Evolutionary conservation across 495 filamentous ascomycete genomes (phyloP).

Genomic region (Rhypophila decipiens): DNA sequence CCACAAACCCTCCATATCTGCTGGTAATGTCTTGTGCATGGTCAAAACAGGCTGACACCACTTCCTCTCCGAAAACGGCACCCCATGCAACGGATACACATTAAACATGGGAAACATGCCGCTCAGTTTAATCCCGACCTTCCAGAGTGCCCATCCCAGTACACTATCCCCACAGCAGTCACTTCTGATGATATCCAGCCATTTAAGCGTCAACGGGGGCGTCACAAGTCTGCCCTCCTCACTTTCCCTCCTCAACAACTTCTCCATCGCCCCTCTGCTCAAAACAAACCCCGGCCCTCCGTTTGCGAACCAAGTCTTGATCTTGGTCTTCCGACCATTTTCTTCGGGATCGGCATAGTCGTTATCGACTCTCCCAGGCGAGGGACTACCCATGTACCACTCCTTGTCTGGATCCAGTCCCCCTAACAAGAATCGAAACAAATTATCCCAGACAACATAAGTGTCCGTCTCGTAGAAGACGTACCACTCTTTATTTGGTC

Average conservation of each 20-base stretch:
- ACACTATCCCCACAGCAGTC: constrained; percentile 53
- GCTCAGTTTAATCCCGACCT: constrained; percentile 33
- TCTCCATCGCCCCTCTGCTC: constrained; percentile 43
- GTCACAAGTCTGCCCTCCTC: constrained; percentile 25
- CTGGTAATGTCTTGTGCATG: constrained; percentile 45
- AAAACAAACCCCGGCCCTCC: constrained; percentile 50
- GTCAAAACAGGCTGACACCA: constrained; percentile 54
- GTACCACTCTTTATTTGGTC: constrained; percentile 55
- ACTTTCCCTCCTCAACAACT: constrained; percentile 22
- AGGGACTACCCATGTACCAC: constrained; percentile 50
- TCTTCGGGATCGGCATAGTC: no score
- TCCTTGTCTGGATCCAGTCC: constrained; percentile 41
- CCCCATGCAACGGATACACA: constrained; percentile 32
- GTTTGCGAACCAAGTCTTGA: constrained; percentile 39
- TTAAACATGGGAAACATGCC: constrained; percentile 52
- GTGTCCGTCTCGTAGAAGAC: constrained; percentile 66
- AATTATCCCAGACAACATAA: constrained; percentile 54
- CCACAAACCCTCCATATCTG: constrained; percentile 23
- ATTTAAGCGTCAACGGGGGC: constrained; percentile 21
- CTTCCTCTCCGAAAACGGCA: constrained; percentile 30
- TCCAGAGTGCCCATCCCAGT: constrained; percentile 40
- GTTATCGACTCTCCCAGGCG: constrained; percentile 27
- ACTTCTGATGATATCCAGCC: constrained; percentile 21
- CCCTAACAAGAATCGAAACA: constrained; percentile 51
- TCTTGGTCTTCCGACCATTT: constrained; percentile 16